A percentile compares a stretch with the other conserved stretches of the same genome.
These are phyloP conservation scores for Candida multigemmis DNA, from an alignment of 805 yeast species.

Conservation along the genomic window DNA sequence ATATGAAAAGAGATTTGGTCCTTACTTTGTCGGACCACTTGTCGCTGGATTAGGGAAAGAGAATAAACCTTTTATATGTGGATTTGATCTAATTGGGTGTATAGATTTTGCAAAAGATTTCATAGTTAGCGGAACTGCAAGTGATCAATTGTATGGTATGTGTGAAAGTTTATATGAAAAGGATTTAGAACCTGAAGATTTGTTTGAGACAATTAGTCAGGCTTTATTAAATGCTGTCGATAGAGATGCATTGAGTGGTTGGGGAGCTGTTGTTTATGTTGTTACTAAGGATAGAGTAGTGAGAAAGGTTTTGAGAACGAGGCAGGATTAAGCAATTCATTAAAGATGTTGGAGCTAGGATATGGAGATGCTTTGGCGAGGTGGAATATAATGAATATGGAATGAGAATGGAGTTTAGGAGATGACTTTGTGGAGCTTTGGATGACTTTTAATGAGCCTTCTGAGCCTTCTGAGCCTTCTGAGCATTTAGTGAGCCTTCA, in stretches of 20 bases:
- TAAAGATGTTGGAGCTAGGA: too few species aligned
- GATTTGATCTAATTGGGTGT: constrained; percentile 94
- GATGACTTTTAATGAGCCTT: too few species aligned
- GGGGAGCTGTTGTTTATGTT: constrained; percentile 95
- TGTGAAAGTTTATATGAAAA: constrained; percentile 97
- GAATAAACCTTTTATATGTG: constrained; percentile 83
- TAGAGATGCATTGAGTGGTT: constrained; percentile 95
- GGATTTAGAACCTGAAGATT: constrained; percentile 83
- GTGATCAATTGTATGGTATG: constrained; percentile 97
- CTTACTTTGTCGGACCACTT: constrained; percentile 92
- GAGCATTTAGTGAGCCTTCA: too few species aligned
- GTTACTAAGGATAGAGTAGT: constrained; percentile 87
- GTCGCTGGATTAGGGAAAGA: constrained; percentile 91
- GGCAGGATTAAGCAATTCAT: constrained; percentile 65
- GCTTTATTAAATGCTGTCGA: constrained; percentile 91
- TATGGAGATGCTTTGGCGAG: too few species aligned
- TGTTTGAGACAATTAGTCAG: constrained; percentile 92
- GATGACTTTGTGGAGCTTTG: too few species aligned
- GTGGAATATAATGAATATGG: too few species aligned
- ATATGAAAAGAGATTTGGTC: constrained; percentile 89
- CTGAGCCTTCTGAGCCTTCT: too few species aligned
- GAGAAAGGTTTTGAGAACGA: constrained; percentile 80
- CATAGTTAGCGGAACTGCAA: constrained; percentile 91
- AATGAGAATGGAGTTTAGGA: too few species aligned
- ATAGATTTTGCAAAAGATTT: constrained; percentile 93